Conservation (phyloP, 2,329 filamentous ascomycete genomes). For the Fusarium duplospermum region DNA sequence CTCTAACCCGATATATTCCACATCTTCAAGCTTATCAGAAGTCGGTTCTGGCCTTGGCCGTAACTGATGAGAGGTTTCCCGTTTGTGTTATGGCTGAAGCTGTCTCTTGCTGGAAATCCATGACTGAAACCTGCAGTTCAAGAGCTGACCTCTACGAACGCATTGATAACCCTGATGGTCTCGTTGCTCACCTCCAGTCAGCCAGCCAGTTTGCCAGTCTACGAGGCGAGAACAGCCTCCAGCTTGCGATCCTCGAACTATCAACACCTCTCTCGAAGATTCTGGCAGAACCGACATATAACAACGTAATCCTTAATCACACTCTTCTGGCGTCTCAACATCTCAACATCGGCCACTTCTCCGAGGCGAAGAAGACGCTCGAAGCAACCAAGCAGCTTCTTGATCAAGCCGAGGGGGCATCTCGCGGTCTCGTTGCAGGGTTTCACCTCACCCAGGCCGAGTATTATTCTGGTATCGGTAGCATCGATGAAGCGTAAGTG, state of each 20-base stretch:
- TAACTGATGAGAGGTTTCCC: conserved; percentile 48
- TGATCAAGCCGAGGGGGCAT: conserved; percentile 50
- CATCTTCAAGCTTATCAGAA: conserved; percentile 60
- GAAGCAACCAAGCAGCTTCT: conserved; percentile 65
- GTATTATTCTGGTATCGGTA: conserved; percentile 76
- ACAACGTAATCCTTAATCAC: conserved; percentile 59
- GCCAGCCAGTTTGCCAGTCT: conserved; percentile 64
- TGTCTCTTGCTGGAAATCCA: conserved; percentile 58
- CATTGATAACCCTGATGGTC: conserved; percentile 62
- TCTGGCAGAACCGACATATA: conserved; percentile 46
- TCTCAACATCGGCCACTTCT: conserved; percentile 63
- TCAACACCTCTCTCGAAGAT: conserved; percentile 56
- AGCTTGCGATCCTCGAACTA: conserved; percentile 61
- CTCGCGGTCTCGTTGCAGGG: conserved; percentile 56
- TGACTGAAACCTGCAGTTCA: conserved; percentile 54
- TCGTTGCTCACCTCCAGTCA: conserved; percentile 63
- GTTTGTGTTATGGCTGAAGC: conserved; percentile 50
- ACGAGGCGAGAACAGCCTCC: conserved; percentile 60
- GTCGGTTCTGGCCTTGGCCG: conserved; percentile 58
- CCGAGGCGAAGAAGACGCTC: conserved; percentile 65
- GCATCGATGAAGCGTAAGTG: conserved; percentile 69
- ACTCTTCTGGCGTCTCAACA: conserved; percentile 65
- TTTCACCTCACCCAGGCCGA: conserved; percentile 81
- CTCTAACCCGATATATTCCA: conserved; percentile 58
- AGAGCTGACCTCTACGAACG: conserved; percentile 55